phyloP scores from a whole-genome alignment of 495 filamentous ascomycete species.

The Hyaloscypha hepaticicola region DNA sequence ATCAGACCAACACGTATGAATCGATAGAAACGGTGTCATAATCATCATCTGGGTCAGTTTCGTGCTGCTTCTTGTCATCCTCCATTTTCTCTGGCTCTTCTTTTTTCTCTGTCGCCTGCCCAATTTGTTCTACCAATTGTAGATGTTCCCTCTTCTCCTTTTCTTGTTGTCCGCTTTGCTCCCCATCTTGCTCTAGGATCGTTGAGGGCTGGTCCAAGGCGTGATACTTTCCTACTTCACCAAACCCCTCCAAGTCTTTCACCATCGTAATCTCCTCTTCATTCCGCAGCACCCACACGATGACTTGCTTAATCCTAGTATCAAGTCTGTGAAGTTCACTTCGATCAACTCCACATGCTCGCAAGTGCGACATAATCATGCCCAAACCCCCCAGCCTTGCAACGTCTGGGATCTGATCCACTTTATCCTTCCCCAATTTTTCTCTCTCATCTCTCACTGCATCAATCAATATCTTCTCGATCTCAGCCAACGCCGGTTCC shows the following conservation, averaged over 20 bases:
- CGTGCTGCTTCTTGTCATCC: neutral
- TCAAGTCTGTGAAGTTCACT: neutral
- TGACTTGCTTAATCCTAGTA: neutral
- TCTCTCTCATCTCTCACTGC: neutral
- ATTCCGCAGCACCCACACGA: neutral
- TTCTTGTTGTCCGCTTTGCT: neutral
- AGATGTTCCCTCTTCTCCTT: no score
- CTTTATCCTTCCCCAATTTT: neutral
- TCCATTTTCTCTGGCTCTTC: neutral
- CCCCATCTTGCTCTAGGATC: neutral
- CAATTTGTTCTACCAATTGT: no score
- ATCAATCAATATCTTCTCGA: neutral
- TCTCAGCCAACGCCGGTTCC: neutral
- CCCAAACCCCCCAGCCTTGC: neutral
- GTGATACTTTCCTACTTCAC: neutral
- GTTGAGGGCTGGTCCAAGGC: neutral
- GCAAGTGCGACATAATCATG: neutral
- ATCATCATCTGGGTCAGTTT: neutral
- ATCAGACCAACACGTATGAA: neutral
- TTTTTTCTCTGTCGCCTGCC: no score
- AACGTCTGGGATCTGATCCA: neutral
- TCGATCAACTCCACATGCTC: neutral
- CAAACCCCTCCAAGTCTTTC: neutral
- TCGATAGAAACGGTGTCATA: neutral
- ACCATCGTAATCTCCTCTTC: neutral